Evolutionary conservation across 2,329 filamentous ascomycete genomes (phyloP), one percentile per base, ranked within the genome.

Genomic region (Drechslerella stenobrocha): DNA sequence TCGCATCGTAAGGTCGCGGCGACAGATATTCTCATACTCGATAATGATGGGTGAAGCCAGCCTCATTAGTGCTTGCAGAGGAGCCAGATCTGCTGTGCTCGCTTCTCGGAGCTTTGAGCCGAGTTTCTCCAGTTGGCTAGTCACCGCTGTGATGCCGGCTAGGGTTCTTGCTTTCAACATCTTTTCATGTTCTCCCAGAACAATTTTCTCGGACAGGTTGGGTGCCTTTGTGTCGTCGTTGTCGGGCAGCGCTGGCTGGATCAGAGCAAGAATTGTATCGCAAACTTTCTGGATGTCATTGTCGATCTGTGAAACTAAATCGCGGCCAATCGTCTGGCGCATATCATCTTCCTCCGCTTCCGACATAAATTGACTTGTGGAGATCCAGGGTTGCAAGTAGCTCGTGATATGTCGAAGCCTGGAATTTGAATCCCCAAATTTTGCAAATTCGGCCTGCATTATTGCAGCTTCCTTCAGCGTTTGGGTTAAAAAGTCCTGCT

Each of bases 11-110:
- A 90, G 75, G 7, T 84, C 77, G 35, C 83, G 80, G 37, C 81
- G 77, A 71, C 84, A 84, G 15, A 87, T 83, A 1, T 79, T 76
- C 11, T 80, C 79, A 74, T 92, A 97, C 71, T 93, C 87, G 48
- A 84, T 79, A 2, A 95, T 74, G 26, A 97, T 85, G 0, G 93
- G 90, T 13, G 83, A 74, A 1, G 87, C 76, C 3, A 84, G 22
- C n/a, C 63, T 56, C 34, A 60, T 32, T 1, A 67, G 26, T 18
- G 63, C 56, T 6, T 34, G 22, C 18, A 56, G 28, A 11, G 37
- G 44, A 13, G 6, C 35, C 11, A 48, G 23, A 28, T 56, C 52
- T n/a, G 50, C 35, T 30, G 50, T 22, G 9, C 47, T 45, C 4
- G 50, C 50, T n/a, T 37, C 44, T 4, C 28, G 45, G 2, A 67